Evolutionary conservation across 257 asterid genomes (phyloP), one percentile per base, ranked within the genome.

Genomic region (Thymus quinquecostatus): DNA sequence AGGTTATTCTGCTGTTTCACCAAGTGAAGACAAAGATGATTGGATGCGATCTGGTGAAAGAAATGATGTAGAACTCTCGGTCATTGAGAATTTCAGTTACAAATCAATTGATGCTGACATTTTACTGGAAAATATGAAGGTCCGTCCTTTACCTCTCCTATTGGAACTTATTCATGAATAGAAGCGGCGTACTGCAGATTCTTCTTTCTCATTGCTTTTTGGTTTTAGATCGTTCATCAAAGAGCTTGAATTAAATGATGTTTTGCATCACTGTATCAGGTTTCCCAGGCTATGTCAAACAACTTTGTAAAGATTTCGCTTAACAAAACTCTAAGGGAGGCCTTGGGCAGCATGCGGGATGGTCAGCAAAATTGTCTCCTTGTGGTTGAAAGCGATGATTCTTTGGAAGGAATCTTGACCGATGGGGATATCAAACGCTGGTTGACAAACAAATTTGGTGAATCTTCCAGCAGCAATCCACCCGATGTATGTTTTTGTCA

Each of bases 341-440:
- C 91, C 43, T 66, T 92, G 63, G 81, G 77, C 49, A 75, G 80
- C 72, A 95, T 95, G 96, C 81, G 82, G 48, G 95, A 92, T 54
- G 86, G 87, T 68, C 87, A 87, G 48, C 94, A 86, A 81, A 79
- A 76, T 53, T 95, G 96, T 58, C 90, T 73, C 73, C 77, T 92
- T 57, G 92, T 92, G 58, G 92, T 88, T 72, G 96, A 90, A 50
- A 63, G 71, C 36, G 94, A 90, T 68, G 94, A 84, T 77, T 83
- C 60, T 78, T 73, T 92, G 81, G 97, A 88, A 82, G 99, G 99
- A 70, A 82, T 95, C 75, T 75, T 95, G 80, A 92, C 99, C 7
- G 83, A 78, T 72, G 96, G 96, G 64, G 99, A 95, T 75, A 74
- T 95, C 62, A 86, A 82, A 65, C 80, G 94, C 75, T 82, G 85